Base-by-base conservation (phyloP, 2,329 filamentous ascomycete genomes). In the Penicillium oxalicum region DNA sequence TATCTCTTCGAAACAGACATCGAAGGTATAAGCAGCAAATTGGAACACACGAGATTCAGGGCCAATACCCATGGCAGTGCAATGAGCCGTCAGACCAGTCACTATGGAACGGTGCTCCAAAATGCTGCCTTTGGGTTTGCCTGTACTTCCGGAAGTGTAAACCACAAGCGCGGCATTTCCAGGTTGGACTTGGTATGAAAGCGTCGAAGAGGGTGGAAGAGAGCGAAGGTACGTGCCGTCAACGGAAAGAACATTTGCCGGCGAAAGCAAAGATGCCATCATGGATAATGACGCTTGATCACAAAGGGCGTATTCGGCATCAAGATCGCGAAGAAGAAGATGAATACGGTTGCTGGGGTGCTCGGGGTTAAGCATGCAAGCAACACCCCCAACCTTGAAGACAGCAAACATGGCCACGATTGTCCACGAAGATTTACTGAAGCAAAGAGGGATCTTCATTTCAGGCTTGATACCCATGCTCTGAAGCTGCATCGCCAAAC, bases 321-420 rank as follows among this genome's bases (percentile, higher is more conserved):
- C 24, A 9, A 38, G 18, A 13, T 38, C 36, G 12, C 24, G 13
- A 24, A 38, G 36, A 18, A 38, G 36, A 13, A 38, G 36, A 9
- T 38, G 12, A 24, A 38, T 38, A 38, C 36, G 36, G 36, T 13
- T 38, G 36, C 36, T 38, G 36, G 36, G 36, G 24, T 38, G 36
- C 18, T 38, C 36, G 24, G 36, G 36, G 18, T 38, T 84, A 84
- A 29, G 88, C 76, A 68, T 90, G 86, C 5, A 90, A 78, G 6
- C 88, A 86, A 86, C 86, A 11, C 54, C 53, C 1, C 55, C 57
- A 8, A 55, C 53, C 48, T 55, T 58, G 25, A 59, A 47, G 7
- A 59, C 13, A 1, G 57, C 57, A 3, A 59, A 50, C 11, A 55
- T 47, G 25, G 57, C 57, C 1, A 59, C 53, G 27, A 59, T 52